Evolutionary conservation across 129 eudicot species (phyloP).

Genomic region (Lactuca saligna): DNA sequence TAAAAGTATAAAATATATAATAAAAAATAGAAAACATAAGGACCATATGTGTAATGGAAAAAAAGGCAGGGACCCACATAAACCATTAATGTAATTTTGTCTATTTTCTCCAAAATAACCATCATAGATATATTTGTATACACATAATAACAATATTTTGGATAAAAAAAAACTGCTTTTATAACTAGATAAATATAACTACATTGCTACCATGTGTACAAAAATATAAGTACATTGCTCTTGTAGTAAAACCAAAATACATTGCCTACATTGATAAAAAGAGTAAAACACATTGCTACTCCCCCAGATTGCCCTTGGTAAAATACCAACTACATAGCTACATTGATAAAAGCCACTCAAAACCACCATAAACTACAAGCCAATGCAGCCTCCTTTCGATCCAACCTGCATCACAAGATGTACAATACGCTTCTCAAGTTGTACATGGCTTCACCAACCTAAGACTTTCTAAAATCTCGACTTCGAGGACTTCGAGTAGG

Average conservation of each 20-base stretch:
- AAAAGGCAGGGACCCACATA: too few relatives aligned
- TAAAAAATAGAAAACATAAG: too few relatives aligned
- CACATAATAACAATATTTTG: neutral
- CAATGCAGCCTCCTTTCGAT: neutral
- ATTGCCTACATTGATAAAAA: neutral
- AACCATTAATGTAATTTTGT: too few relatives aligned
- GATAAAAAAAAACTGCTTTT: neutral
- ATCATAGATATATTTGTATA: too few relatives aligned
- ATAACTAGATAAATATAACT: too few relatives aligned
- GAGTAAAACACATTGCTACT: neutral
- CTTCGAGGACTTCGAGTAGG: constrained; percentile 36
- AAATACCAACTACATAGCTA: too few relatives aligned
- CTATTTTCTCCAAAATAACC: too few relatives aligned
- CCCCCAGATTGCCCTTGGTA: too few relatives aligned
- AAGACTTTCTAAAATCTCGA: constrained; percentile 21
- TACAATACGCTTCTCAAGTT: neutral
- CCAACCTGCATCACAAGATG: neutral
- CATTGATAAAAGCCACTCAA: too few relatives aligned
- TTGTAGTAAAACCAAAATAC: neutral
- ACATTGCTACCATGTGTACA: neutral
- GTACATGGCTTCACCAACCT: neutral
- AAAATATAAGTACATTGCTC: neutral
- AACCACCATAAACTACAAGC: neutral
- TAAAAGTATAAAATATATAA: too few relatives aligned
- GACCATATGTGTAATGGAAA: too few relatives aligned